Conservation (phyloP, 345 rosid genomes). For the Eucalyptus dawsonii region DNA sequence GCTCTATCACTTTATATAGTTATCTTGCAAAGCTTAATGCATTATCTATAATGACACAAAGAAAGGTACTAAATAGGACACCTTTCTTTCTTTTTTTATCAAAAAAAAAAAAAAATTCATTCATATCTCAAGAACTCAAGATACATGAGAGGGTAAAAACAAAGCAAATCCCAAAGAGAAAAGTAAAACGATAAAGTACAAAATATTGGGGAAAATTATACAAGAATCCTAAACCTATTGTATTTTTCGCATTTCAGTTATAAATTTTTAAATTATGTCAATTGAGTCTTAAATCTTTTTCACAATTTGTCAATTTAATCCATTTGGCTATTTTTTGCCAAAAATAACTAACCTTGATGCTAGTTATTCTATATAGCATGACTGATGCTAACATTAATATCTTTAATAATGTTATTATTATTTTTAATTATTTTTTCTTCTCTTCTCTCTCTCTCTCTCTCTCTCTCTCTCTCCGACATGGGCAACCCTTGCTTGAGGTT, state of each 20-base stretch:
- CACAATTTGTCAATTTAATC: not conserved
- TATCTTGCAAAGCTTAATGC: not conserved
- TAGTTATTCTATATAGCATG: fast-evolving
- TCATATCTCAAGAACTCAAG: not conserved
- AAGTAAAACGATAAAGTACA: not conserved
- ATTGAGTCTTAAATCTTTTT: no score
- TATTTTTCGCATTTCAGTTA: no score
- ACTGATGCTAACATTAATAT: fast-evolving
- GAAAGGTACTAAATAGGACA: not conserved
- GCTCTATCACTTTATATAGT: not conserved
- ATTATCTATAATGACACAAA: not conserved
- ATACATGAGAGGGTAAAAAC: not conserved
- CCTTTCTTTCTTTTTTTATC: not conserved
- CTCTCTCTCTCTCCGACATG: no score
- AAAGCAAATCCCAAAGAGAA: not conserved
- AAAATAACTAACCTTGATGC: fast-evolving
- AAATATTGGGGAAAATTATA: not conserved
- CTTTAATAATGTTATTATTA: no score
- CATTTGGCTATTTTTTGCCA: not conserved
- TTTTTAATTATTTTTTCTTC: no score
- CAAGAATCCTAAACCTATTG: no score
- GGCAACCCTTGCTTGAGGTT: not conserved
- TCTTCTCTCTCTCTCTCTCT: no score
- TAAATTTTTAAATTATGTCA: no score
- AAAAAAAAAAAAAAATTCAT: not conserved